phyloP scores from a whole-genome alignment of 306 rosid species.

The Biancaea sappan region DNA sequence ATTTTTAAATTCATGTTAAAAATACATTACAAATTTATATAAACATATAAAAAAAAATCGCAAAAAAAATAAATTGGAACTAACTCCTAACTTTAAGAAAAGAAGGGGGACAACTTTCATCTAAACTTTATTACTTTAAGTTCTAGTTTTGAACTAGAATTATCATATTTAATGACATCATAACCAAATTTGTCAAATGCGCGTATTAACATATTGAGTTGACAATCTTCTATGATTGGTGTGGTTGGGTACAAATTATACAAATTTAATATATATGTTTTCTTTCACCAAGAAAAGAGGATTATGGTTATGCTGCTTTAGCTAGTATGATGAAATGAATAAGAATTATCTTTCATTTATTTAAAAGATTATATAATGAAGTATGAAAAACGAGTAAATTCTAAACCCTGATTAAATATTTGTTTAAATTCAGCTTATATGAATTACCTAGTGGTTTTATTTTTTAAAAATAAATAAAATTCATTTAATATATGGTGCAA shows the following conservation, averaged over 20 bases:
- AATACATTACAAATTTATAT: too few species aligned
- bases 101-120: too few species aligned
- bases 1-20: too few species aligned
- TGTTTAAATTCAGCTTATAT: not conserved
- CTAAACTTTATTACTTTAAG: too few species aligned
- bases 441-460: not conserved
- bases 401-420: not conserved
- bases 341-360: not conserved
- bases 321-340: not conserved
- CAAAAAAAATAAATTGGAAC: too few species aligned
- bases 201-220: not conserved
- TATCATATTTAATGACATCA: not conserved
- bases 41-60: too few species aligned
- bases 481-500: not conserved
- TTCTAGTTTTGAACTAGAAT: too few species aligned
- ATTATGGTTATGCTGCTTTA: not conserved
- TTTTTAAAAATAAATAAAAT: not conserved
- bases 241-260: not conserved
- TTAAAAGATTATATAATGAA: not conserved
- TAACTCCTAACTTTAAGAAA: too few species aligned
- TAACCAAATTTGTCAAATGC: too few species aligned
- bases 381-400: not conserved
- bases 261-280: not conserved
- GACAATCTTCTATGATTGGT: not conserved
- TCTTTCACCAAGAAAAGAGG: not conserved